phyloP scores from a whole-genome alignment of 2,329 filamentous ascomycete genomes.

The Cladorrhinum sp. region DNA sequence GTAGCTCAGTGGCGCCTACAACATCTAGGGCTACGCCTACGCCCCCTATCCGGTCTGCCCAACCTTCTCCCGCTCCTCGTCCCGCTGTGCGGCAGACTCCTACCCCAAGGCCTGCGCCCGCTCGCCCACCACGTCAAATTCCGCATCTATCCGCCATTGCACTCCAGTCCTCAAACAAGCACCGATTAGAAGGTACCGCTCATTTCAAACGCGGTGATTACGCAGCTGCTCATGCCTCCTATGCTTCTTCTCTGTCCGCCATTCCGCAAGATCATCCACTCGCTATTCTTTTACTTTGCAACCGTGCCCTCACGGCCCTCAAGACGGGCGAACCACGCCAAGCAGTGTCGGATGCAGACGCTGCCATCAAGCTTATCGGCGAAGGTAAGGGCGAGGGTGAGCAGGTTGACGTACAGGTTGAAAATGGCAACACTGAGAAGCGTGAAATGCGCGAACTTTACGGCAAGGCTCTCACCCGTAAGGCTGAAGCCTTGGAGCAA shows the following conservation, averaged over 20 bases:
- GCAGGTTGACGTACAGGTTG: slow-evolving; percentile 64
- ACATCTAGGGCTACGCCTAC: slow-evolving; percentile 33
- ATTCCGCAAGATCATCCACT: slow-evolving; percentile 79
- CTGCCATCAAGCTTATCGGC: slow-evolving; percentile 76
- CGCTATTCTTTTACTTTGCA: slow-evolving; percentile 83
- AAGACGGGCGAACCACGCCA: slow-evolving; percentile 91
- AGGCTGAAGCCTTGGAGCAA: slow-evolving; percentile 92
- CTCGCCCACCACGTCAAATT: slow-evolving; percentile 54
- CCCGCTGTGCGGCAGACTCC: slow-evolving; percentile 35
- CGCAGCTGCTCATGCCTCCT: slow-evolving; percentile 77
- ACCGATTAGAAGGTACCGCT: slow-evolving; percentile 76
- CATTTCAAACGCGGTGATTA: slow-evolving; percentile 96
- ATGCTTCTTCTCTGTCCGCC: slow-evolving; percentile 70
- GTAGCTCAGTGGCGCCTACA: slow-evolving; percentile 36
- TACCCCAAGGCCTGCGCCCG: slow-evolving; percentile 31
- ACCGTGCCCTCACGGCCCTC: slow-evolving; percentile 82
- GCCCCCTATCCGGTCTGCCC: slow-evolving; percentile 38
- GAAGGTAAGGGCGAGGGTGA: slow-evolving; percentile 75
- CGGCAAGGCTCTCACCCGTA: slow-evolving; percentile 88
- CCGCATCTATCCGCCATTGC: slow-evolving; percentile 67
- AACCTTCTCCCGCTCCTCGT: slow-evolving; percentile 34
- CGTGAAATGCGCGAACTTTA: slow-evolving; percentile 93
- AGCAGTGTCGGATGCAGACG: slow-evolving; percentile 80
- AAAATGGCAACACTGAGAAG: slow-evolving; percentile 49
- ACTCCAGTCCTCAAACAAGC: slow-evolving; percentile 70